Evolutionary conservation across 2,329 filamentous ascomycete genomes (phyloP).

Genomic region (Atkinsonella hypoxylon): DNA sequence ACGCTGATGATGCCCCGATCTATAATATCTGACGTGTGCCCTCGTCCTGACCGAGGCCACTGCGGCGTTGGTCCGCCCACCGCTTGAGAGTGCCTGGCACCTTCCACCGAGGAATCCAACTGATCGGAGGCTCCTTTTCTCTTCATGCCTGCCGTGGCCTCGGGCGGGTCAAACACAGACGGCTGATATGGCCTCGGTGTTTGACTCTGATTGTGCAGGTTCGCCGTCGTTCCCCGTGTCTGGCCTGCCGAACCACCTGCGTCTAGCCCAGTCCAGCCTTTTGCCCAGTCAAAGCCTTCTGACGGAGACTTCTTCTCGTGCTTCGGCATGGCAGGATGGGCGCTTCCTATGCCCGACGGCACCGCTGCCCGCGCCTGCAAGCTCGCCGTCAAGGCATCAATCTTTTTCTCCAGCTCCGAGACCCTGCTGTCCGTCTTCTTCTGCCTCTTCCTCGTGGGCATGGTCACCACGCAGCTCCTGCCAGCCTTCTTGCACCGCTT

Average conservation of each 20-base stretch:
- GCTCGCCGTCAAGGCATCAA: slow-evolving; percentile 75
- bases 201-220: not conserved
- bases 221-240: not conserved
- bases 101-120: slow-evolving; percentile 7
- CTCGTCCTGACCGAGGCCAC: slow-evolving; percentile 1
- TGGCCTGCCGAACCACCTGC: not conserved
- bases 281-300: not conserved
- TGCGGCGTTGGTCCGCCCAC: not conserved
- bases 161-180: slow-evolving; percentile 1
- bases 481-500: slow-evolving; percentile 70
- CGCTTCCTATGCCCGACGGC: not conserved
- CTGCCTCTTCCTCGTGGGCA: slow-evolving; percentile 64
- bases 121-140: slow-evolving; percentile 17
- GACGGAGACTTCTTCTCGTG: not conserved
- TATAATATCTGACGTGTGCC: slow-evolving; percentile 32
- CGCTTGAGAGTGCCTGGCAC: not conserved
- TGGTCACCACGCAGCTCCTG: slow-evolving; percentile 66
- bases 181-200: not conserved
- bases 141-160: slow-evolving; percentile 16
- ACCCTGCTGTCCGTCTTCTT: slow-evolving; percentile 88
- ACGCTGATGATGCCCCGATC: slow-evolving; percentile 47
- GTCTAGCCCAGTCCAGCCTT: not conserved
- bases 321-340: not conserved
- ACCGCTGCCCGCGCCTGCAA: slow-evolving; percentile 44
- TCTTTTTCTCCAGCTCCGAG: slow-evolving; percentile 84